Base-by-base conservation (phyloP, 148 eudicot species). In the Spergularia marina region DNA sequence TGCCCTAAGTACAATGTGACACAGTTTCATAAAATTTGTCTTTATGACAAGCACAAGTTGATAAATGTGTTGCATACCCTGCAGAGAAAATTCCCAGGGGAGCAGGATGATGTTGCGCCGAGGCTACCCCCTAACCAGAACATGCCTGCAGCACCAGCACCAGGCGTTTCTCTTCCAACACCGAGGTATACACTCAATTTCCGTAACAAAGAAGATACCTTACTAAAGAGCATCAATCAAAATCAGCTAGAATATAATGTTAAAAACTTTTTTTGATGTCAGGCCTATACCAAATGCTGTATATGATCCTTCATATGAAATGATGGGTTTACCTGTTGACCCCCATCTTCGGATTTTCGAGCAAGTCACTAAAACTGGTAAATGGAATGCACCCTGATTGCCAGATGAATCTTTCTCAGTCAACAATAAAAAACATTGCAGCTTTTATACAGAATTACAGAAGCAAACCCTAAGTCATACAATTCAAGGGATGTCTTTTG, bases 11-110 rank as follows among this genome's bases (percentile, higher is more conserved):
- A 30, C 36, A 30, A 30, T 30, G 36, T 30, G 36, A 30, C 36
- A 30, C 36, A 30, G 36, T 30, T 30, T 30, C 36, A 30, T 30
- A 30, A 30, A 30, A 30, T 30, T 30, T 2, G 36, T 44, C 49
- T 5, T 44, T 44, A 5, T 44, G 49, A 44, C 34, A 20, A 40
- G 2, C 36, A 30, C 1, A 20, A 58, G 34, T 40, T 72, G 53
- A 10, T 72, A 23, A 59, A 9, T 12, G 13, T 58, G 34, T 66
- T 16, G 40, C 20, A 18, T 69, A 12, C 15, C 30, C 36, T 72
- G 74, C 80, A 81, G 83, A 60, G 78, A 54, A 81, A 77, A 62
- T 53, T 55, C 3, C 71, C 74, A 41, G 77, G 83, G 83, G 74
- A 68, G 1, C 23, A 70, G 12, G 66, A 77, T 68, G 80, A 73